Evolutionary conservation across 257 asterid species (phyloP).

Genomic region (Nicotiana otophora): DNA sequence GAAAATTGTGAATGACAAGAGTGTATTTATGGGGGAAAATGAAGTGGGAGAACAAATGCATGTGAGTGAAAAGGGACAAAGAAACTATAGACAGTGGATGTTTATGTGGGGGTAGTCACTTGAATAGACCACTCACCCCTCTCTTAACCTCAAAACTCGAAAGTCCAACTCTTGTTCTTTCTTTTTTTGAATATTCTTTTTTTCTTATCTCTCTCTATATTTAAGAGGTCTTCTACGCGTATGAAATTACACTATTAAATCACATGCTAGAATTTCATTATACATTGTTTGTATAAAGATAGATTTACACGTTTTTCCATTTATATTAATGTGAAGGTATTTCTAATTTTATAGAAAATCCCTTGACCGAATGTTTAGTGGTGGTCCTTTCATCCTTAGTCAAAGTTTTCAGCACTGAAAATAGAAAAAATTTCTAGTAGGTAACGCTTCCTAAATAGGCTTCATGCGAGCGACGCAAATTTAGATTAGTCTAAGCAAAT

Average conservation of each 20-base stretch:
- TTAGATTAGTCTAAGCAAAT: too few relatives aligned
- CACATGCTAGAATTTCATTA: not conserved
- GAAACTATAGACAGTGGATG: not conserved
- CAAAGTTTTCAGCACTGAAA: too few relatives aligned
- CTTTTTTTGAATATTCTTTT: not conserved
- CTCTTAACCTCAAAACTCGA: not conserved
- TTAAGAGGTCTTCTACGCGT: not conserved
- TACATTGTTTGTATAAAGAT: not conserved
- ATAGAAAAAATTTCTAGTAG: too few relatives aligned
- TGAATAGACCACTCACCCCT: constrained; percentile 2
- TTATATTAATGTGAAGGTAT: too few relatives aligned
- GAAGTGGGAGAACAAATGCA: not conserved
- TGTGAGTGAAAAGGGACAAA: not conserved
- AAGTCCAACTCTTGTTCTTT: not conserved
- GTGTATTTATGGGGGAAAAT: not conserved
- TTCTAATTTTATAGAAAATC: too few relatives aligned
- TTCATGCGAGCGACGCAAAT: too few relatives aligned
- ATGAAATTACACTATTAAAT: not conserved
- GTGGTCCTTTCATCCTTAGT: too few relatives aligned
- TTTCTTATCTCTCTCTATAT: too few relatives aligned
- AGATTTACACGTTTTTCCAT: not conserved
- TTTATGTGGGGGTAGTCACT: not conserved
- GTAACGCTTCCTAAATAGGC: too few relatives aligned
- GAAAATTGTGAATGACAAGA: not conserved
- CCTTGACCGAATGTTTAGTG: too few relatives aligned